Conservation (phyloP, 768 basidiomycete genomes). For the Mycena epipterygia region DNA sequence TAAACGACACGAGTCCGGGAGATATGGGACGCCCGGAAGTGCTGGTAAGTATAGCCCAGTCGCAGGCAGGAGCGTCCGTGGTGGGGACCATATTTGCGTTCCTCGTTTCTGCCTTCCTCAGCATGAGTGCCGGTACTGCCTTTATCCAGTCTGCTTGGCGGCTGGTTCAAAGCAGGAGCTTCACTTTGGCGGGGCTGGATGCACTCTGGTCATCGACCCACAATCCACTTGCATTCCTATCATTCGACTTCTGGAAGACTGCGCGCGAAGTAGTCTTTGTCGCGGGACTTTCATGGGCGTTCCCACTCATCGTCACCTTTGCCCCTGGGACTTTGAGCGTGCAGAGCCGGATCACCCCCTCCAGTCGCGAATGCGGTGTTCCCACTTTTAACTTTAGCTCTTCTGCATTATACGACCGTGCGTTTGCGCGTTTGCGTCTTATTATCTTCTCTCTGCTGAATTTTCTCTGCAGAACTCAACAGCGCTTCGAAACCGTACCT, state of each 20-base stretch:
- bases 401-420: conserved; percentile 18
- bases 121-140: conserved; percentile 9
- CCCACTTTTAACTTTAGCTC: conserved; percentile 16
- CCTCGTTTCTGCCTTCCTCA: conserved; percentile 17
- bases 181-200: conserved; percentile 22
- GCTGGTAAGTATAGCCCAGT: not conserved
- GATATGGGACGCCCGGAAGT: not conserved
- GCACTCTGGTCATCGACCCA: conserved; percentile 24
- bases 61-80: conserved; percentile 21
- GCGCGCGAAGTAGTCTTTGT: conserved; percentile 11
- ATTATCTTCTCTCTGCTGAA: not conserved
- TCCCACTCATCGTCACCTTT: conserved; percentile 26
- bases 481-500: not conserved
- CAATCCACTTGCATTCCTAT: conserved; percentile 5
- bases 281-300: conserved; percentile 1
- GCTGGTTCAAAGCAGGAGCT: conserved; percentile 5
- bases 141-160: conserved; percentile 21
- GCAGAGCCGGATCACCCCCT: not conserved
- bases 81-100: conserved; percentile 20
- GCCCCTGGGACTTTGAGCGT: conserved; percentile 21
- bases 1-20: not conserved
- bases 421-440: not conserved
- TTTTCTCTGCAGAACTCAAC: not conserved
- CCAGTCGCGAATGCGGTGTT: not conserved
- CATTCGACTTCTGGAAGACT: conserved; percentile 15